These are phyloP conservation scores for Tricholomella constricta DNA, from an alignment of 768 basidiomycete species.

Conservation along the genomic window DNA sequence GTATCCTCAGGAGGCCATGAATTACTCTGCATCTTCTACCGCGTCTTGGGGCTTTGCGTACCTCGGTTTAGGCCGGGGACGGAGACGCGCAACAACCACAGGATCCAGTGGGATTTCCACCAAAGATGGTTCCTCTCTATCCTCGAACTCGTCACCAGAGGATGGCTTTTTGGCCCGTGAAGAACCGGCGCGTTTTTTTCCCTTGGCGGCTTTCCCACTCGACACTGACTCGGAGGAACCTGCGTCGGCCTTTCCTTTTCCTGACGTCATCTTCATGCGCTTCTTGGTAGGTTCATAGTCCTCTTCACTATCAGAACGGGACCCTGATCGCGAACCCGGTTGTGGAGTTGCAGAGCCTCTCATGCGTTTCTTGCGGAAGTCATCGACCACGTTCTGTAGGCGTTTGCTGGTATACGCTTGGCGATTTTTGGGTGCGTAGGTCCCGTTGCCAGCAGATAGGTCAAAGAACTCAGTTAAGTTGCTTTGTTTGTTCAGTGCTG, in stretches of 20 bases:
- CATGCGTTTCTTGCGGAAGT: slow-evolving; percentile 66
- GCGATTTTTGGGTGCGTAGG: slow-evolving; percentile 74
- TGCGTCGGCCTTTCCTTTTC: slow-evolving; percentile 14
- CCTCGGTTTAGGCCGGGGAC: slow-evolving; percentile 36
- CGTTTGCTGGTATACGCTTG: slow-evolving; percentile 87
- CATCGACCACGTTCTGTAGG: slow-evolving; percentile 82
- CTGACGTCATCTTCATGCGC: slow-evolving; percentile 24
- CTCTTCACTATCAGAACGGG: slow-evolving; percentile 25
- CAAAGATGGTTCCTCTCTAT: background rate
- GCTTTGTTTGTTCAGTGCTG: slow-evolving; percentile 73
- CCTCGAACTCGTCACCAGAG: slow-evolving; percentile 1
- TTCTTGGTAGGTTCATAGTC: slow-evolving; percentile 28
- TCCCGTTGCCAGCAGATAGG: slow-evolving; percentile 63
- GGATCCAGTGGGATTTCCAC: slow-evolving; percentile 20
- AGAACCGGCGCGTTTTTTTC: background rate
- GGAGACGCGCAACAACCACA: slow-evolving; percentile 25
- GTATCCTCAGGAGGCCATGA: too few species aligned
- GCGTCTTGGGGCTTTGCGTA: background rate
- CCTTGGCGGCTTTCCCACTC: slow-evolving; percentile 10
- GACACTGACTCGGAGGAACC: slow-evolving; percentile 9
- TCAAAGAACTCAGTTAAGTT: slow-evolving; percentile 79
- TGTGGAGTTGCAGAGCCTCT: slow-evolving; percentile 25
- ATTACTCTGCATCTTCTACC: background rate
- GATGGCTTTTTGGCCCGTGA: slow-evolving; percentile 14
- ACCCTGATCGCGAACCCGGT: slow-evolving; percentile 10